phyloP scores from a whole-genome alignment of 179 eudicot genomes.

The Beta corolliflora region DNA sequence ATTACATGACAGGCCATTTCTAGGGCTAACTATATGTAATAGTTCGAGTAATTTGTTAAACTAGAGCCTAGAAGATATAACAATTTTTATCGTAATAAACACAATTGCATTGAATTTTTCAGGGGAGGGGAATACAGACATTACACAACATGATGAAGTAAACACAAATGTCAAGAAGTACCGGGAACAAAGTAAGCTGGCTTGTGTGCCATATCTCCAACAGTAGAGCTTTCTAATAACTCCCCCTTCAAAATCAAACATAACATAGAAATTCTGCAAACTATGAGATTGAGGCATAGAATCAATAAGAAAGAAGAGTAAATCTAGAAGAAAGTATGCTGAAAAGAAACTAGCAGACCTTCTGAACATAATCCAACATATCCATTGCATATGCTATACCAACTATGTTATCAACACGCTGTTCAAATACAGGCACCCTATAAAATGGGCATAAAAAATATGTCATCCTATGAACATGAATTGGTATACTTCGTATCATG shows the following conservation, averaged over 20 bases:
- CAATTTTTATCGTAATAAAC: neutral
- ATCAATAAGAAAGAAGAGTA: conserved; percentile 21
- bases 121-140: neutral
- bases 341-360: conserved; percentile 53
- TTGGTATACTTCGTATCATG: neutral
- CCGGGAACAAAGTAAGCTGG: conserved; percentile 99
- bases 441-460: conserved; percentile 16
- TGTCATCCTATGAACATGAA: conserved; percentile 23
- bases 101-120: neutral
- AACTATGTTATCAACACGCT: conserved; percentile 91
- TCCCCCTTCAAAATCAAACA: conserved; percentile 85
- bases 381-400: conserved; percentile 99
- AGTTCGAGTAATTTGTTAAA: neutral
- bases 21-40: neutral
- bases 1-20: neutral
- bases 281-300: conserved; percentile 41
- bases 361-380: conserved; percentile 76
- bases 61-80: conserved; percentile 6
- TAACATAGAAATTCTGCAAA: conserved; percentile 45
- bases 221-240: conserved; percentile 69
- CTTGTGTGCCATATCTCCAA: conserved; percentile 88
- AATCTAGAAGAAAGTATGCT: neutral
- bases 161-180: conserved; percentile 32
- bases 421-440: conserved; percentile 96
- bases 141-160: neutral